These are phyloP conservation scores for Amyloporia xantha DNA, from an alignment of 768 basidiomycete species.

Conservation along the genomic window DNA sequence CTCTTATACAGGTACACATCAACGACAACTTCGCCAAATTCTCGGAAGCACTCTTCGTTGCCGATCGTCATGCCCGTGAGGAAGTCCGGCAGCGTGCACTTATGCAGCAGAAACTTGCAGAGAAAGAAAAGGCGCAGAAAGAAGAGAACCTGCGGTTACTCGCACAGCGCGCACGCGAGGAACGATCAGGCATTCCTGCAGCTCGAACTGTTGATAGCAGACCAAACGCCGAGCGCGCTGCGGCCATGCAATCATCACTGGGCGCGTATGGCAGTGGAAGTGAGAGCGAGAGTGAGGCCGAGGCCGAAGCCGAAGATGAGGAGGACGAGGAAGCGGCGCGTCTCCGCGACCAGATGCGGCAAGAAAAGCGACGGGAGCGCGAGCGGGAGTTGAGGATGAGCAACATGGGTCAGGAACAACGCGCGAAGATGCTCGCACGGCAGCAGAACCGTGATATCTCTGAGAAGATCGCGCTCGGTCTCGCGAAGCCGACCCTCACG, in stretches of 20 bases:
- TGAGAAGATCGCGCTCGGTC: conserved; percentile 95
- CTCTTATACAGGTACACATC: conserved; percentile 71
- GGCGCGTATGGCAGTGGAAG: conserved; percentile 86
- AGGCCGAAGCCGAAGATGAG: conserved; percentile 36
- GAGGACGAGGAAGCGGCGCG: conserved; percentile 82
- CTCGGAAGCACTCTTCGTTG: conserved; percentile 91
- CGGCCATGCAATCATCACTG: conserved; percentile 67
- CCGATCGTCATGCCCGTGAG: conserved; percentile 95
- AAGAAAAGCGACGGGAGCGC: conserved; percentile 87
- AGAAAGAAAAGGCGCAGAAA: conserved; percentile 96
- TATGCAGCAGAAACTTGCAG: conserved; percentile 98
- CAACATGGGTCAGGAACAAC: conserved; percentile 96
- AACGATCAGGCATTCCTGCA: conserved; percentile 71
- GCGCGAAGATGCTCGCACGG: conserved; percentile 91
- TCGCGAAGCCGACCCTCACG: conserved; percentile 92
- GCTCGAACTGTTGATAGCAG: conserved; percentile 30
- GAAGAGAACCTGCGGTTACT: conserved; percentile 93
- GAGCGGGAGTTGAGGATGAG: conserved; percentile 98
- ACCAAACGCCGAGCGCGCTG: conserved; percentile 59
- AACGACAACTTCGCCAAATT: conserved; percentile 99
- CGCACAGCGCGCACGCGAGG: conserved; percentile 93
- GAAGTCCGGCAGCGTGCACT: conserved; percentile 94
- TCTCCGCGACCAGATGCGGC: conserved; percentile 85
- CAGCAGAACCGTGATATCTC: conserved; percentile 99
- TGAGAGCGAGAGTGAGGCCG: conserved; percentile 53